Percentiles rank a stretch among this genome's conserved stretches.
These are phyloP conservation scores for Botryotinia calthae DNA, from an alignment of 2,329 filamentous ascomycete species.

Conservation along the genomic window DNA sequence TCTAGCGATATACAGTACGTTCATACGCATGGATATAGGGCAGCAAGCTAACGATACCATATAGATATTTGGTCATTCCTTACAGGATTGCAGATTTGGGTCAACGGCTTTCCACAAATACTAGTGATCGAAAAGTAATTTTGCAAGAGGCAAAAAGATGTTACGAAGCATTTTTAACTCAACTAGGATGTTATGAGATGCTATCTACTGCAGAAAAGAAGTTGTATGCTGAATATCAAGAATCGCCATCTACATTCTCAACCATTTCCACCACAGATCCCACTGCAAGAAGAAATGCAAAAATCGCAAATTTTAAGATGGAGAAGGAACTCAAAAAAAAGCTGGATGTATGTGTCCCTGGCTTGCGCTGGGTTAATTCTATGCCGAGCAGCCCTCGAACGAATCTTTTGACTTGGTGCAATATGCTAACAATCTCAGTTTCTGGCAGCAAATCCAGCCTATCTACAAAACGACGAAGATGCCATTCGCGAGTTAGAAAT, in stretches of 20 bases:
- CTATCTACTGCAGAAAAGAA: slow-evolving; percentile 63
- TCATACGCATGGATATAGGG: background rate
- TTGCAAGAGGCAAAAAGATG: slow-evolving; percentile 63
- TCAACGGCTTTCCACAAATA: slow-evolving; percentile 58
- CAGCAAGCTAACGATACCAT: slow-evolving; percentile 24
- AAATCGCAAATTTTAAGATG: slow-evolving; percentile 79
- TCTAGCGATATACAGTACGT: slow-evolving; percentile 76
- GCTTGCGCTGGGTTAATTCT: slow-evolving; percentile 19
- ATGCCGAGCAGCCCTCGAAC: background rate
- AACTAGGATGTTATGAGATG: slow-evolving; percentile 76
- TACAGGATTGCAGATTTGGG: slow-evolving; percentile 78
- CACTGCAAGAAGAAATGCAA: slow-evolving; percentile 70
- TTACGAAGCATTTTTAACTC: slow-evolving; percentile 76
- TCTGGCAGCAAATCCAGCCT: slow-evolving; percentile 56
- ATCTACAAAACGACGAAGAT: slow-evolving; percentile 75
- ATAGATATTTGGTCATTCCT: slow-evolving; percentile 70
- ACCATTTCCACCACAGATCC: slow-evolving; percentile 65
- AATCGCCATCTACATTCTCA: slow-evolving; percentile 70
- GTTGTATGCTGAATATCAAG: slow-evolving; percentile 69
- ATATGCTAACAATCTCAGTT: slow-evolving; percentile 46
- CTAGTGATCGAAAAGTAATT: slow-evolving; percentile 56
- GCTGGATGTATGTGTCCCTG: slow-evolving; percentile 60
- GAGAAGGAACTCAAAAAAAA: slow-evolving; percentile 84
- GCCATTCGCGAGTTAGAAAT: slow-evolving; percentile 76
- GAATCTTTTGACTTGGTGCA: background rate